These are phyloP conservation scores for Zygnema cylindricum DNA, from an alignment of 139 green algal species.

Conservation along the genomic window DNA sequence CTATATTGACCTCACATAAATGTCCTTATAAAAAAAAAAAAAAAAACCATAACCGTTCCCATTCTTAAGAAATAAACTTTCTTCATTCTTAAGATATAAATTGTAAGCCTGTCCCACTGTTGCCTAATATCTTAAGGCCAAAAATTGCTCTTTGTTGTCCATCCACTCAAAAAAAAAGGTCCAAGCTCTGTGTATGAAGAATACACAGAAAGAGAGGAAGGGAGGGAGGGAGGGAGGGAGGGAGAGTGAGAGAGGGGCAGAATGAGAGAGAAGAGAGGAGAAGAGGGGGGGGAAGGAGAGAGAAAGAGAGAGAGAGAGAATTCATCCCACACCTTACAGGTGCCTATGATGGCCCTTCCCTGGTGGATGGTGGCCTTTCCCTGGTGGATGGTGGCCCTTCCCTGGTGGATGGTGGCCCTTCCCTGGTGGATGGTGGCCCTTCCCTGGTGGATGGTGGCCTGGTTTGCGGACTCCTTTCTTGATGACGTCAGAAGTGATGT, in stretches of 20 bases:
- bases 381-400: not conserved
- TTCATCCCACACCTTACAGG: not conserved
- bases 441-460: not conserved
- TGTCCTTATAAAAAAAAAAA: too few species aligned
- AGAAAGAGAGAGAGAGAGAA: not conserved
- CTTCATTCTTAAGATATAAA: too few species aligned
- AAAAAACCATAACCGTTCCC: too few species aligned
- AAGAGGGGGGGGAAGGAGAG: not conserved
- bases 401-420: not conserved
- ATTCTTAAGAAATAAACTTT: too few species aligned
- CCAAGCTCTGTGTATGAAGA: not conserved
- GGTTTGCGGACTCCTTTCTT: not conserved
- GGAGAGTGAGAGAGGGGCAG: not conserved
- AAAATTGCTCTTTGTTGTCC: too few species aligned
- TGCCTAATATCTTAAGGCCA: too few species aligned
- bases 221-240: not conserved
- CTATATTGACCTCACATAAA: too few species aligned
- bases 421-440: not conserved
- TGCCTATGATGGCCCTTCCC: not conserved
- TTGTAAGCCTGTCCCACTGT: too few species aligned
- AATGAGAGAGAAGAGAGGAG: not conserved
- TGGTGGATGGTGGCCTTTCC: not conserved
- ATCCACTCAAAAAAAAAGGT: too few species aligned
- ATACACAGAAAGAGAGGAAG: not conserved
- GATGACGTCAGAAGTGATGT: not conserved